These are phyloP conservation scores for Macrolepiota fuliginosa DNA, from an alignment of 768 basidiomycete species.

Conservation along the genomic window DNA sequence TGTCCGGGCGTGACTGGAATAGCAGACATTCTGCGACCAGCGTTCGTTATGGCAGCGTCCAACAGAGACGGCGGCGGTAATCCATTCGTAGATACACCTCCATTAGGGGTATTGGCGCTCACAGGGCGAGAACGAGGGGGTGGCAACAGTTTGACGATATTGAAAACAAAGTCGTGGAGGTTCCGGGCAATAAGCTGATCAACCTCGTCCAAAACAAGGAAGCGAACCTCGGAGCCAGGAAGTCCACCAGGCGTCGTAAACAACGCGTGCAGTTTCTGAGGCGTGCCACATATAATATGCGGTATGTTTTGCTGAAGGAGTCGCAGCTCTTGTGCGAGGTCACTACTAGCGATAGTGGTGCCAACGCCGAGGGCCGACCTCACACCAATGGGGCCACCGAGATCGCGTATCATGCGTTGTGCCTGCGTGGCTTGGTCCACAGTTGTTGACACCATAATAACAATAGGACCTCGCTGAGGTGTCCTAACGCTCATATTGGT, in stretches of 20 bases:
- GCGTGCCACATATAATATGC: constrained; percentile 95
- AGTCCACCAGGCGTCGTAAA: constrained; percentile 81
- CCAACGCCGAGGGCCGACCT: constrained; percentile 88
- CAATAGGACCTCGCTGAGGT: constrained; percentile 76
- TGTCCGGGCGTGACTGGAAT: constrained; percentile 49
- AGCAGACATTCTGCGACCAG: constrained; percentile 59
- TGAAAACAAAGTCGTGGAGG: constrained; percentile 92
- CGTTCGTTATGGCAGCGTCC: constrained; percentile 27
- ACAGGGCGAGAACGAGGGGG: constrained; percentile 73
- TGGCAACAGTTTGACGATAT: constrained; percentile 91
- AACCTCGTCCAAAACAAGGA: constrained; percentile 95
- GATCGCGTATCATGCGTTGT: constrained; percentile 90
- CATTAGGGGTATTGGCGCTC: constrained; percentile 39
- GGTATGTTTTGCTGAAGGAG: constrained; percentile 89
- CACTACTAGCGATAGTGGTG: constrained; percentile 57
- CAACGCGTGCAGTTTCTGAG: constrained; percentile 91
- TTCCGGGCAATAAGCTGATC: constrained; percentile 98
- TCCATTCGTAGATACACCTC: constrained; percentile 19
- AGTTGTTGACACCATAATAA: constrained; percentile 94
- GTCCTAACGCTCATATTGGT: constrained; percentile 51
- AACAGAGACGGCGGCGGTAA: constrained; percentile 29
- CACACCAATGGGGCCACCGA: constrained; percentile 92
- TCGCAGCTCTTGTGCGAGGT: constrained; percentile 74
- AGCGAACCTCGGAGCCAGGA: constrained; percentile 79
- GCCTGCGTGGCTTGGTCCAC: constrained; percentile 99